Percentiles rank a stretch among this genome's conserved stretches.
Conservation (phyloP, 768 basidiomycete genomes). For the Boletus rex-veris region DNA sequence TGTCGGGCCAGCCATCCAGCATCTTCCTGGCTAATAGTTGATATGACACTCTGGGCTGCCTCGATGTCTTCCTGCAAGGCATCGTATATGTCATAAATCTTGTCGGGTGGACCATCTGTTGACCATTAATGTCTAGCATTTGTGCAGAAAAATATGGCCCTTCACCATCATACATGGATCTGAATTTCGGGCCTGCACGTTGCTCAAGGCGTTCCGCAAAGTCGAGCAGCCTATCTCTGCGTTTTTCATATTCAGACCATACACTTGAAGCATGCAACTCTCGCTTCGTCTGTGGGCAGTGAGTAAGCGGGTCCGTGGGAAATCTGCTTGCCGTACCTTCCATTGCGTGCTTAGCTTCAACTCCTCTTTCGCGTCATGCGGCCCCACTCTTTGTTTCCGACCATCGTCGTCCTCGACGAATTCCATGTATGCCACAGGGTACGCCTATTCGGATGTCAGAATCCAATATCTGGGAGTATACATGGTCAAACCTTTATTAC, state of each 20-base stretch:
- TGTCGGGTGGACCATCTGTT: conserved; percentile 37
- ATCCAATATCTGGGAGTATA: not conserved
- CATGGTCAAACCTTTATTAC: conserved; percentile 53
- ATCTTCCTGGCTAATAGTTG: conserved; percentile 39
- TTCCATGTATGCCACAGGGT: conserved; percentile 80
- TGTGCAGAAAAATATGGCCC: not conserved
- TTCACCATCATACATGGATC: conserved; percentile 40
- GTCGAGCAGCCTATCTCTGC: conserved; percentile 48
- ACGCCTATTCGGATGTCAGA: conserved; percentile 40
- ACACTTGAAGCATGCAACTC: conserved; percentile 58
- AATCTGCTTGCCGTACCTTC: conserved; percentile 49
- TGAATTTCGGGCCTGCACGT: conserved; percentile 48
- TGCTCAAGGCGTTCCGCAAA: conserved; percentile 64
- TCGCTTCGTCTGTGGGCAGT: conserved; percentile 47
- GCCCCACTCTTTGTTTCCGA: conserved; percentile 50
- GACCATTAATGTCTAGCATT: not conserved
- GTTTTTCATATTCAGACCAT: conserved; percentile 54
- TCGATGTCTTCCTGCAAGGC: conserved; percentile 54
- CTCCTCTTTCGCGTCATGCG: conserved; percentile 72
- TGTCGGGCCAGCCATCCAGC: conserved; percentile 64
- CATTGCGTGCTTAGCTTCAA: conserved; percentile 54
- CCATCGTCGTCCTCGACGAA: conserved; percentile 50
- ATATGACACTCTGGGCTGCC: conserved; percentile 42
- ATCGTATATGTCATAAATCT: conserved; percentile 57
- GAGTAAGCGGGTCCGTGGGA: not conserved